Conservation (phyloP, 768 basidiomycete species). For the Lactifluus hygrophoroides region DNA sequence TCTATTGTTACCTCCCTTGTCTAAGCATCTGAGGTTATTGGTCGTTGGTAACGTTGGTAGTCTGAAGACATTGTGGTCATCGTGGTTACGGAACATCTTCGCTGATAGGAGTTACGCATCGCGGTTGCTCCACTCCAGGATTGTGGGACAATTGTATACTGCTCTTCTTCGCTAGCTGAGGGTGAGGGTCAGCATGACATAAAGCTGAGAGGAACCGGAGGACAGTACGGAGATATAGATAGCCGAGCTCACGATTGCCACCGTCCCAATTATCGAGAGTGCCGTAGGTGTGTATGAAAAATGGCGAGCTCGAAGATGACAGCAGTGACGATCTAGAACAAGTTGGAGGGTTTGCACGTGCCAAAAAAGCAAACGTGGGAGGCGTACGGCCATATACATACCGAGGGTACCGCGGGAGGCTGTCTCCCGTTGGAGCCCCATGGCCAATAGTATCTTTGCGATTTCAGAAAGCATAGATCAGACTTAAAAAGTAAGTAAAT, state of each 20-base stretch:
- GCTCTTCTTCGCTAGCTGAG: constrained; percentile 5
- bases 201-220: background rate
- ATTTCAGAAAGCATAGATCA: background rate
- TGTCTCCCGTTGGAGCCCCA: constrained; percentile 57
- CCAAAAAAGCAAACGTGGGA: constrained; percentile 12
- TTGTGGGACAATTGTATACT: background rate
- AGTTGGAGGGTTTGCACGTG: background rate
- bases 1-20: background rate
- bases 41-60: too few relatives aligned
- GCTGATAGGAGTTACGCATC: background rate
- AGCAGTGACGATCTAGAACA: constrained; percentile 56
- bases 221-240: constrained; percentile 54
- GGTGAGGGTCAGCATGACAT: background rate
- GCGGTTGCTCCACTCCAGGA: background rate
- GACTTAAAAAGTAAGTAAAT: background rate
- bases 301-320: constrained; percentile 54
- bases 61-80: background rate
- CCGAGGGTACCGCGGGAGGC: constrained; percentile 56
- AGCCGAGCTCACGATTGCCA: constrained; percentile 56
- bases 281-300: constrained; percentile 53
- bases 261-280: constrained; percentile 52
- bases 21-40: background rate
- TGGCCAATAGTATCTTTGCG: constrained; percentile 43
- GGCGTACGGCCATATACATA: constrained; percentile 44
- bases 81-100: background rate